Evolutionary conservation across 108 stramenopile species (phyloP).

Genomic region (Fistulifera pelliculosa): DNA sequence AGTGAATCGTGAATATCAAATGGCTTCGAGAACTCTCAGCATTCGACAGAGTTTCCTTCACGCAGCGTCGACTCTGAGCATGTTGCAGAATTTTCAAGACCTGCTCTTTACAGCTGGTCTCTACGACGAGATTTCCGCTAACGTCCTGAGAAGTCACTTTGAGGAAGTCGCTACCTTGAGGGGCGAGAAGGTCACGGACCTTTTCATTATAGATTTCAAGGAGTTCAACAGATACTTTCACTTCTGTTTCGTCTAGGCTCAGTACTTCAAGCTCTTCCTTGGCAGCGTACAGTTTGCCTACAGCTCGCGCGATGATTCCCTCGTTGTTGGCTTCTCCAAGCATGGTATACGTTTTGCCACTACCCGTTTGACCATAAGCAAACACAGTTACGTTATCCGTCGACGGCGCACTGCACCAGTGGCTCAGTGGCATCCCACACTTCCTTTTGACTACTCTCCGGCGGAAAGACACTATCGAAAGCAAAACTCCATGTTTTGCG

Average conservation of each 20-base stretch:
- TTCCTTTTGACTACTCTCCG: constrained; percentile 48
- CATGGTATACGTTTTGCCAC: constrained; percentile 92
- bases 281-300: constrained; percentile 73
- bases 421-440: constrained; percentile 81
- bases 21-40: constrained; percentile 77
- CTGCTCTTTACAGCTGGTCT: constrained; percentile 30
- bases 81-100: constrained; percentile 39
- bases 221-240: constrained; percentile 75
- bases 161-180: constrained; percentile 35
- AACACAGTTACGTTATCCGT: constrained; percentile 91
- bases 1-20: constrained; percentile 74
- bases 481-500: constrained; percentile 60
- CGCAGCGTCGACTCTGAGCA: constrained; percentile 65
- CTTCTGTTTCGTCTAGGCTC: constrained; percentile 33
- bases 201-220: constrained; percentile 98
- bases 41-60: constrained; percentile 81
- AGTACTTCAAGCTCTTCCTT: constrained; percentile 44
- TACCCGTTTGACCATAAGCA: constrained; percentile 81
- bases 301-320: constrained; percentile 60
- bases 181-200: constrained; percentile 78
- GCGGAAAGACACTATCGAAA: constrained; percentile 69
- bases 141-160: constrained; percentile 55
- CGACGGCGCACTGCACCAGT: constrained; percentile 74
- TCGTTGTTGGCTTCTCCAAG: constrained; percentile 50
- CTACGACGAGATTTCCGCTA: constrained; percentile 49